phyloP scores from a whole-genome alignment of 805 yeast genomes.

The Zygoascus ofunaensis region DNA sequence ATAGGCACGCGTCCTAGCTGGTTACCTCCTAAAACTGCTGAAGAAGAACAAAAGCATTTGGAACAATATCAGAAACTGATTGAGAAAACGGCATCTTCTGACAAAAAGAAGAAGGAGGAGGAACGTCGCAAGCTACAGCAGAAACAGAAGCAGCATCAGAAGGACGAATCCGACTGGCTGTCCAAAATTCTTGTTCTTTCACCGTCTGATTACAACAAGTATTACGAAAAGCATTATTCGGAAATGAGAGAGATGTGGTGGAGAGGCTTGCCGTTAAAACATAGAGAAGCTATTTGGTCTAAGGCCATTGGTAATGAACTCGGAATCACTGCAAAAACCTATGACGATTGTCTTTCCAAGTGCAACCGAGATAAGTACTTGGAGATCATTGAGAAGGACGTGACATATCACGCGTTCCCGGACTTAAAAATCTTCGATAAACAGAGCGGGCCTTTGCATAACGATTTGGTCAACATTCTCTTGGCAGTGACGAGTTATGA shows the following conservation, averaged over 20 bases:
- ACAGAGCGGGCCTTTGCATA: conserved; percentile 26
- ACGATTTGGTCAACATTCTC: conserved; percentile 29
- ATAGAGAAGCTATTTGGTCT: conserved; percentile 46
- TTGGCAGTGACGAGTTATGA: conserved; percentile 25
- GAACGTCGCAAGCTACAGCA: conserved; percentile 15
- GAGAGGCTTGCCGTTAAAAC: conserved; percentile 44
- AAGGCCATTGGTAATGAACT: conserved; percentile 33
- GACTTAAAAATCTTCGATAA: conserved; percentile 32
- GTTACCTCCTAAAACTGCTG: conserved; percentile 54
- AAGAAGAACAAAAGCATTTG: conserved; percentile 47
- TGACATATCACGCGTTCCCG: conserved; percentile 27
- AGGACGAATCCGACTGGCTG: conserved; percentile 34
- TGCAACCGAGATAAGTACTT: conserved; percentile 6
- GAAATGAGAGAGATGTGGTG: conserved; percentile 42
- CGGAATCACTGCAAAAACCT: conserved; percentile 15
- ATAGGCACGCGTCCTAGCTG: conserved; percentile 50
- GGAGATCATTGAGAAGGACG: conserved; percentile 3
- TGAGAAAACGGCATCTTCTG: conserved; percentile 28
- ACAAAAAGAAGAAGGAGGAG: conserved; percentile 26
- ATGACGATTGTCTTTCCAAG: conserved; percentile 8
- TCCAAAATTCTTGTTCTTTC: conserved; percentile 29
- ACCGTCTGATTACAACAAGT: neutral
- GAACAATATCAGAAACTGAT: conserved; percentile 40
- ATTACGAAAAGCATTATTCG: conserved; percentile 27
- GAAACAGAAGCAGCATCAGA: conserved; percentile 19